phyloP scores from a whole-genome alignment of 306 rosid species.

The Cicer arietinum region DNA sequence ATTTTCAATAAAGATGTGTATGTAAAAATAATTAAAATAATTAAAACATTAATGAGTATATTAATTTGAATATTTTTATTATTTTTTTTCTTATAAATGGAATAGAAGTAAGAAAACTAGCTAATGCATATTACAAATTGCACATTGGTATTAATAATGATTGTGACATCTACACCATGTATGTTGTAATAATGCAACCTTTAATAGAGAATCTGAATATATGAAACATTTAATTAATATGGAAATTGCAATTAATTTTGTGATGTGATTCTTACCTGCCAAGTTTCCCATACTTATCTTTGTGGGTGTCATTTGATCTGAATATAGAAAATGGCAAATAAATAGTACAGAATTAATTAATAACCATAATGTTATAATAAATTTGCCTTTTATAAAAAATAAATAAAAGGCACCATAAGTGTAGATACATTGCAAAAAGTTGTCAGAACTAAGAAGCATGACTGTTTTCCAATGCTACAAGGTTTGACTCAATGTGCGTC shows the following conservation, averaged over 20 bases:
- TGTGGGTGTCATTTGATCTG: constrained; percentile 21
- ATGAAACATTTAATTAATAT: constrained; percentile 19
- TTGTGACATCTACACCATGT: constrained; percentile 11
- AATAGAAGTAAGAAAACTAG: neutral
- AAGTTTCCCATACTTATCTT: constrained; percentile 43
- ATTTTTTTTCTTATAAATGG: too few relatives aligned
- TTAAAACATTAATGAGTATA: too few relatives aligned
- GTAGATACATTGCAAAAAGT: constrained; percentile 27
- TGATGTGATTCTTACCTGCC: constrained; percentile 39
- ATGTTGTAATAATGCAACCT: constrained; percentile 1
- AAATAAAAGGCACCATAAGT: neutral
- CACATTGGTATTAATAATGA: constrained; percentile 6
- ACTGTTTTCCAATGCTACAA: constrained; percentile 18
- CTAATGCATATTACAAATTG: constrained; percentile 10
- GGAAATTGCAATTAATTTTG: constrained; percentile 25
- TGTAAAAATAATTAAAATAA: too few relatives aligned
- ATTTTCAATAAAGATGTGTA: too few relatives aligned
- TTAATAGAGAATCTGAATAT: neutral
- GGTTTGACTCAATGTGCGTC: constrained; percentile 48
- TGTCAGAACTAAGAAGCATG: constrained; percentile 13
- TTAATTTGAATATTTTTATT: too few relatives aligned
- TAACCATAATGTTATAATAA: too few relatives aligned
- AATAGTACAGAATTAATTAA: neutral
- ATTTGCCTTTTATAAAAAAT: too few relatives aligned
- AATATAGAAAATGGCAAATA: constrained; percentile 3